phyloP scores from a whole-genome alignment of 306 rosid genomes.

The Canavalia ensiformis region DNA sequence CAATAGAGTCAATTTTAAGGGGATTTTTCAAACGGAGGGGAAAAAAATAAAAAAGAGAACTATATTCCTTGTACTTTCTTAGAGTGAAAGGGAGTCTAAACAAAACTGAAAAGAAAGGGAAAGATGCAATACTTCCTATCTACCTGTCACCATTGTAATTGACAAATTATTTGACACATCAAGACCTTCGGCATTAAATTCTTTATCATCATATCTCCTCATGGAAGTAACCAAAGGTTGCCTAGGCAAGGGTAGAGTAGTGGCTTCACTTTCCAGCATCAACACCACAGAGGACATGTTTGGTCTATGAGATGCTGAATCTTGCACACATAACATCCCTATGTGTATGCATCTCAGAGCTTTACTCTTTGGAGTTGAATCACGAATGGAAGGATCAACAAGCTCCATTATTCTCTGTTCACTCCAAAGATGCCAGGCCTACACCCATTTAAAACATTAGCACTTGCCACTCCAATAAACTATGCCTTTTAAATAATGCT shows the following conservation, averaged over 20 bases:
- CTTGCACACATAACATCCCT: slow-evolving; percentile 78
- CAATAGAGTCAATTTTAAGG: not conserved
- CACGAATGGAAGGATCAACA: slow-evolving; percentile 66
- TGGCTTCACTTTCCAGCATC: slow-evolving; percentile 76
- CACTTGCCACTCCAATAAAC: not conserved
- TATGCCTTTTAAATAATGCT: not conserved
- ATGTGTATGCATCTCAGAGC: slow-evolving; percentile 72
- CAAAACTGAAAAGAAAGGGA: not conserved
- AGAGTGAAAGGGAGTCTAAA: not conserved
- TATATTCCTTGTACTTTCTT: not conserved
- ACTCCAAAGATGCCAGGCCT: slow-evolving; percentile 80
- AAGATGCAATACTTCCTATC: slow-evolving; percentile 47
- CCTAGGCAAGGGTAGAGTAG: slow-evolving; percentile 64
- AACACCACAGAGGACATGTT: slow-evolving; percentile 70
- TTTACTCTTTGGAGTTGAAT: slow-evolving; percentile 48
- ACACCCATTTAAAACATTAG: slow-evolving; percentile 41
- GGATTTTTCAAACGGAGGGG: not conserved
- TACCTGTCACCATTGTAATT: slow-evolving; percentile 68
- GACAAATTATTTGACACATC: slow-evolving; percentile 64
- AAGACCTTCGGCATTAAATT: slow-evolving; percentile 46
- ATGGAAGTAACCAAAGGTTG: slow-evolving; percentile 69
- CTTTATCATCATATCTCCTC: slow-evolving; percentile 55
- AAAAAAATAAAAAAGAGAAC: not conserved
- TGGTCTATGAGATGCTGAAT: slow-evolving; percentile 72
- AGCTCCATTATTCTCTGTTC: slow-evolving; percentile 63